Evolutionary conservation across 179 eudicot genomes (phyloP).

Genomic region (Nepenthes alata): DNA sequence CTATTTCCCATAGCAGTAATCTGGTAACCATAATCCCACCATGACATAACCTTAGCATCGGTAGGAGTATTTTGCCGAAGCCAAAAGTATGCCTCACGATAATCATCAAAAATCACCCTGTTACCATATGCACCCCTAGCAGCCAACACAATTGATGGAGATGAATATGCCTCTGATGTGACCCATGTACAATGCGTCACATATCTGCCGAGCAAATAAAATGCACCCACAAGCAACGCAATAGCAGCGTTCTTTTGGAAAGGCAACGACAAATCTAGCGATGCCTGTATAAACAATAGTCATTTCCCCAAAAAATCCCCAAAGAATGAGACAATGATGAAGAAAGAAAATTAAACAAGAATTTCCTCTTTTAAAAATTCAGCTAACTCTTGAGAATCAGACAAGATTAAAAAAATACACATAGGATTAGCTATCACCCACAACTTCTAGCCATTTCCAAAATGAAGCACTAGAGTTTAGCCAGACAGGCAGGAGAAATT

Average conservation of each 20-base stretch:
- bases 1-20: slow-evolving; percentile 99
- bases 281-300: slow-evolving; percentile 40
- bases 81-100: slow-evolving; percentile 97
- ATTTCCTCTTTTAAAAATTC: too few species aligned
- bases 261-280: slow-evolving; percentile 73
- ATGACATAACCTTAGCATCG: slow-evolving; percentile 90
- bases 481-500: too few species aligned
- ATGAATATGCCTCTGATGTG: slow-evolving; percentile 96
- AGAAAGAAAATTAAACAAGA: too few species aligned
- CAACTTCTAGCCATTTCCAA: too few species aligned
- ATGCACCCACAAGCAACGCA: slow-evolving; percentile 69
- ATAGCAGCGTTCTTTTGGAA: slow-evolving; percentile 62
- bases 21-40: slow-evolving; percentile 99
- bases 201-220: slow-evolving; percentile 81
- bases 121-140: slow-evolving; percentile 87
- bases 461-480: too few species aligned
- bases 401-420: too few species aligned
- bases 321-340: not conserved
- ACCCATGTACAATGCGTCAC: slow-evolving; percentile 96
- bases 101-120: slow-evolving; percentile 90
- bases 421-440: too few species aligned
- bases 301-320: not conserved
- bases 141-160: slow-evolving; percentile 92
- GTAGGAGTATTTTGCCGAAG: slow-evolving; percentile 85
- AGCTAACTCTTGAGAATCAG: too few species aligned